These are phyloP conservation scores for Emergomyces pasteurianus DNA, from an alignment of 2,329 filamentous ascomycete species.

Conservation along the genomic window DNA sequence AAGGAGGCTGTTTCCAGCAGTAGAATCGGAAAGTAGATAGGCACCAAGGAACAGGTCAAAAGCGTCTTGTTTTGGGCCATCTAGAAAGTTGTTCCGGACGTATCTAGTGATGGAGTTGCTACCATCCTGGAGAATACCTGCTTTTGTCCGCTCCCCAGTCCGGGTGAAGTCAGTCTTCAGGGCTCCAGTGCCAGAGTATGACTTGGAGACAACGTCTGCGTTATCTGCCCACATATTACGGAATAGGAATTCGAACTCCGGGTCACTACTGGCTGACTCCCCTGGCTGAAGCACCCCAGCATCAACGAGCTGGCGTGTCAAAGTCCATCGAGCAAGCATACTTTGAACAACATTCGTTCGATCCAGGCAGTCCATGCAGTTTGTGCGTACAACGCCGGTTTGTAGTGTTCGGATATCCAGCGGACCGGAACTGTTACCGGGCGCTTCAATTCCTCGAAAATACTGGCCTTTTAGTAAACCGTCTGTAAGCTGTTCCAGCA, in stretches of 20 bases:
- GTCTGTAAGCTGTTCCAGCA: constrained; percentile 70
- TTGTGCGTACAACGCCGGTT: constrained; percentile 85
- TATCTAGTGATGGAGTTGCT: constrained; percentile 84
- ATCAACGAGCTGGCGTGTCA: constrained; percentile 81
- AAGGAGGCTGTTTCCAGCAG: constrained; percentile 57
- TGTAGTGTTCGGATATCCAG: constrained; percentile 73
- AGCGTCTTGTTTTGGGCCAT: constrained; percentile 87
- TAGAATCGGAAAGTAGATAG: constrained; percentile 59
- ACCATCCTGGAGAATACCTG: constrained; percentile 73
- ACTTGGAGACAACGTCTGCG: constrained; percentile 82
- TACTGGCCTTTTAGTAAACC: constrained; percentile 72
- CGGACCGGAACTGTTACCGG: constrained; percentile 54
- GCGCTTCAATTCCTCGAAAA: constrained; percentile 83
- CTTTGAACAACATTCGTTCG: constrained; percentile 96
- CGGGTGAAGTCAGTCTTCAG: constrained; percentile 97
- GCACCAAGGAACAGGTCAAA: constrained; percentile 88
- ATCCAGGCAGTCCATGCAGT: constrained; percentile 98
- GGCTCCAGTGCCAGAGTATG: constrained; percentile 91
- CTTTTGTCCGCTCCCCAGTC: constrained; percentile 77
- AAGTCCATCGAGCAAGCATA: constrained; percentile 81
- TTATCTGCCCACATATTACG: constrained; percentile 98
- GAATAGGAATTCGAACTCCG: constrained; percentile 78
- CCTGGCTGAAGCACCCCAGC: constrained; percentile 65
- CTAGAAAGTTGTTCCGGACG: constrained; percentile 84
- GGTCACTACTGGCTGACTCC: constrained; percentile 67